Evolutionary conservation across 2,329 filamentous ascomycete species (phyloP).

Genomic region (Xylariaceae sp.): DNA sequence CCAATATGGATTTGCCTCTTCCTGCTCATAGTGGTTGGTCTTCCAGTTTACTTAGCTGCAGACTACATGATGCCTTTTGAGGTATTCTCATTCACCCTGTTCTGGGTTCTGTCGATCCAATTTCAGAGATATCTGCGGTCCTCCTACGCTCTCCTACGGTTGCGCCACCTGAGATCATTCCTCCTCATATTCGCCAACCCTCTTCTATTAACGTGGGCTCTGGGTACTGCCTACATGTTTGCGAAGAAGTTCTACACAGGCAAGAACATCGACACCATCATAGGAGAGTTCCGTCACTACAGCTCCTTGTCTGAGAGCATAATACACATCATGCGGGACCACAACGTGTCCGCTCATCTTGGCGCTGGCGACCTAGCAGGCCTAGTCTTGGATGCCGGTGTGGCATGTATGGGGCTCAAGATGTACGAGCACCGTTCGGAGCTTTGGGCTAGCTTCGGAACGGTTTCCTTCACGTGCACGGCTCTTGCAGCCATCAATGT

Average conservation of each 20-base stretch:
- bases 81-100: slow-evolving; percentile 35
- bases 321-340: slow-evolving; percentile 28
- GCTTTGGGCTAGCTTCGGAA: slow-evolving; percentile 37
- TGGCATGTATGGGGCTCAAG: slow-evolving; percentile 43
- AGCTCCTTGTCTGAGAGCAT: slow-evolving; percentile 36
- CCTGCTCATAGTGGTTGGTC: slow-evolving; percentile 35
- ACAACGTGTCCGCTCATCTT: slow-evolving; percentile 29
- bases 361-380: slow-evolving; percentile 42
- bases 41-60: slow-evolving; percentile 37
- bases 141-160: slow-evolving; percentile 27
- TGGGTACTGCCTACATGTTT: slow-evolving; percentile 42
- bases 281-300: slow-evolving; percentile 37
- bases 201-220: slow-evolving; percentile 36
- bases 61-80: slow-evolving; percentile 40
- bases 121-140: slow-evolving; percentile 37
- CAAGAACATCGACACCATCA: slow-evolving; percentile 28
- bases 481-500: slow-evolving; percentile 35
- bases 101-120: slow-evolving; percentile 40
- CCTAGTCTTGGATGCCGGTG: slow-evolving; percentile 42
- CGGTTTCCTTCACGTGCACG: slow-evolving; percentile 39
- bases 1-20: slow-evolving; percentile 40
- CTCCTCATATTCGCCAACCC: slow-evolving; percentile 40
- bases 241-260: slow-evolving; percentile 34
- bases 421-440: slow-evolving; percentile 45
- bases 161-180: slow-evolving; percentile 25